Conservation (phyloP, 306 rosid genomes). For the Acacia crassicarpa region DNA sequence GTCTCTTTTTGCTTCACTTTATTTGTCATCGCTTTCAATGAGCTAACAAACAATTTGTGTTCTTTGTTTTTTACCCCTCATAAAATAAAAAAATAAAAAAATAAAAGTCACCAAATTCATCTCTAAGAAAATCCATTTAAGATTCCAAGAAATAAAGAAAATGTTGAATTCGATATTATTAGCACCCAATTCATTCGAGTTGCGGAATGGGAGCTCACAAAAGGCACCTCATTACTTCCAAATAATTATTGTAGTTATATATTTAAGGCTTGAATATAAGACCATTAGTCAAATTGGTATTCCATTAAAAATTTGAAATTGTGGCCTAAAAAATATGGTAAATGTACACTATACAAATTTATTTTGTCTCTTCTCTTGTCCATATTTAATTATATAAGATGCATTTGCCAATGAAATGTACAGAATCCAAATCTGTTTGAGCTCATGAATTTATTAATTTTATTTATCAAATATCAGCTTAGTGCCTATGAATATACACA, state of each 20-base stretch:
- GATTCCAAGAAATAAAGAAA: too few relatives aligned
- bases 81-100: neutral
- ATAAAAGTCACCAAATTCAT: neutral
- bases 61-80: neutral
- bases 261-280: too few relatives aligned
- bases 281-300: too few relatives aligned
- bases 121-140: too few relatives aligned
- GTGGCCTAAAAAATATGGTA: too few relatives aligned
- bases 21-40: neutral
- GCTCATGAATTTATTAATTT: neutral
- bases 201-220: too few relatives aligned
- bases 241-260: too few relatives aligned
- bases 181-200: too few relatives aligned
- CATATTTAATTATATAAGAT: neutral
- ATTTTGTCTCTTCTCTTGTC: neutral
- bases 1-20: neutral
- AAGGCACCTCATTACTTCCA: too few relatives aligned
- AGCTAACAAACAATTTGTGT: neutral
- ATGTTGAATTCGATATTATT: too few relatives aligned
- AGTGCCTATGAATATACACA: too few relatives aligned
- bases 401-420: neutral
- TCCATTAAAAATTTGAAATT: neutral
- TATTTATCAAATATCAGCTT: neutral
- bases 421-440: neutral
- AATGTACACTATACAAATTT: neutral